These are phyloP conservation scores for Funneliformis caledonium DNA, from an alignment of 371 early-diverging fungal genomes.

Conservation along the genomic window DNA sequence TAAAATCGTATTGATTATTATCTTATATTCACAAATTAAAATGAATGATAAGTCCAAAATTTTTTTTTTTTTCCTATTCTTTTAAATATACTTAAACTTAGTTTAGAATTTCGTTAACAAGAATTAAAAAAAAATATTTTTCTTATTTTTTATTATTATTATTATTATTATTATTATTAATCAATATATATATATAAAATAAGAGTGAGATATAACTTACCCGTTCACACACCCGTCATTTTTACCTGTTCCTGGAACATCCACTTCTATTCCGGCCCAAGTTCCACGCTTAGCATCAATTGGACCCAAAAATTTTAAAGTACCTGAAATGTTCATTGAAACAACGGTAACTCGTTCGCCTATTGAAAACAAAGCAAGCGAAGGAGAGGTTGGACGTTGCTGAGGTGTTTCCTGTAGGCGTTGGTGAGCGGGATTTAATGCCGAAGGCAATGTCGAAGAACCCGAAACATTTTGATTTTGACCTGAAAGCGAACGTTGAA, in stretches of 20 bases:
- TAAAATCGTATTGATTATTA: too few relatives aligned
- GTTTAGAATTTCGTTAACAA: too few relatives aligned
- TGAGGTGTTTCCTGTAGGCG: constrained; percentile 14
- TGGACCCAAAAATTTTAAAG: constrained; percentile 74
- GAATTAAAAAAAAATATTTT: too few relatives aligned
- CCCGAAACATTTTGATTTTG: neutral
- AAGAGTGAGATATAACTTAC: constrained; percentile 45
- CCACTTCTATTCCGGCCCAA: constrained; percentile 86
- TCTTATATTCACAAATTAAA: too few relatives aligned
- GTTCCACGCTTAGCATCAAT: constrained; percentile 70
- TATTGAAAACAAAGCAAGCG: constrained; percentile 40
- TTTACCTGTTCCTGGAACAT: constrained; percentile 74
- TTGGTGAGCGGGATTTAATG: constrained; percentile 12
- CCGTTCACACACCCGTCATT: constrained; percentile 81
- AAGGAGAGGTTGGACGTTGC: constrained; percentile 35
- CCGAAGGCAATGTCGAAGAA: neutral
- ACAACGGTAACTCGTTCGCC: constrained; percentile 76
- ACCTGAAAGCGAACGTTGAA: constrained; percentile 18
- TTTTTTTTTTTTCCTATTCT: too few relatives aligned
- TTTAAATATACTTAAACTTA: too few relatives aligned
- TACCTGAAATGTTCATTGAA: constrained; percentile 69
- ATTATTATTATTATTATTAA: too few relatives aligned
- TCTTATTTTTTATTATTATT: too few relatives aligned
- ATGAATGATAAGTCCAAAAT: too few relatives aligned
- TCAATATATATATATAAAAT: too few relatives aligned